These are phyloP conservation scores for Diaporthe sp. DNA, from an alignment of 2,329 filamentous ascomycete species.

Conservation along the genomic window DNA sequence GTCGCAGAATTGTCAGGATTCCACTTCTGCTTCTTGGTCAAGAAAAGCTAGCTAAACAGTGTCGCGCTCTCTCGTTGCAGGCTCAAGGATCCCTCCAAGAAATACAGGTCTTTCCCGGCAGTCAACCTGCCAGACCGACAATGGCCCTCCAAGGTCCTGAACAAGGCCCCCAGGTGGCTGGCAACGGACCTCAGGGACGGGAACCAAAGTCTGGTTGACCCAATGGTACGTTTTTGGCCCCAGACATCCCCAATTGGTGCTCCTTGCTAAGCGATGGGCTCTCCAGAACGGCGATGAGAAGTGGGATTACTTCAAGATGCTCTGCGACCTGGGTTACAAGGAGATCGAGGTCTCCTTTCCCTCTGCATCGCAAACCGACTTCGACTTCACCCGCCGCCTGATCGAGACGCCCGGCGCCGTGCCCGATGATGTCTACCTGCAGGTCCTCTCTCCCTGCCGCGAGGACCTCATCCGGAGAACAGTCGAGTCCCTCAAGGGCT, in stretches of 20 bases:
- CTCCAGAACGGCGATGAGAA: slow-evolving; percentile 91
- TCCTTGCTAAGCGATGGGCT: slow-evolving; percentile 2
- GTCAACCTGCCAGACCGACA: slow-evolving; percentile 77
- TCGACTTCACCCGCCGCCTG: slow-evolving; percentile 91
- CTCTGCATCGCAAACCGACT: slow-evolving; percentile 94
- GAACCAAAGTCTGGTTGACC: slow-evolving; percentile 92
- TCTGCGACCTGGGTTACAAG: slow-evolving; percentile 93
- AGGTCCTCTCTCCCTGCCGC: slow-evolving; percentile 92
- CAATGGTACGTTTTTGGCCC: slow-evolving; percentile 77
- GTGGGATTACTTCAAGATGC: slow-evolving; percentile 95
- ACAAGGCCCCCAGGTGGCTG: slow-evolving; percentile 91
- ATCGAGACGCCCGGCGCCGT: slow-evolving; percentile 87
- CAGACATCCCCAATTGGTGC: background rate
- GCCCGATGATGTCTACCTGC: slow-evolving; percentile 91
- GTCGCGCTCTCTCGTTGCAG: slow-evolving; percentile 51
- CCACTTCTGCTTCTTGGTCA: background rate
- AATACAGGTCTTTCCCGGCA: slow-evolving; percentile 80
- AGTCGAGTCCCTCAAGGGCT: slow-evolving; percentile 87
- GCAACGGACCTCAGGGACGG: slow-evolving; percentile 91
- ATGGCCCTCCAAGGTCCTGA: slow-evolving; percentile 88
- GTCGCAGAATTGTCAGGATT: background rate
- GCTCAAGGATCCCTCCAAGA: slow-evolving; percentile 83
- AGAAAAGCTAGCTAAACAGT: slow-evolving; percentile 25
- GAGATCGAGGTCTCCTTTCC: slow-evolving; percentile 98
- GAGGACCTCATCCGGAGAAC: slow-evolving; percentile 91